These are phyloP conservation scores for Botryotinia narcissicola DNA, from an alignment of 2,329 filamentous ascomycete genomes.

Conservation along the genomic window DNA sequence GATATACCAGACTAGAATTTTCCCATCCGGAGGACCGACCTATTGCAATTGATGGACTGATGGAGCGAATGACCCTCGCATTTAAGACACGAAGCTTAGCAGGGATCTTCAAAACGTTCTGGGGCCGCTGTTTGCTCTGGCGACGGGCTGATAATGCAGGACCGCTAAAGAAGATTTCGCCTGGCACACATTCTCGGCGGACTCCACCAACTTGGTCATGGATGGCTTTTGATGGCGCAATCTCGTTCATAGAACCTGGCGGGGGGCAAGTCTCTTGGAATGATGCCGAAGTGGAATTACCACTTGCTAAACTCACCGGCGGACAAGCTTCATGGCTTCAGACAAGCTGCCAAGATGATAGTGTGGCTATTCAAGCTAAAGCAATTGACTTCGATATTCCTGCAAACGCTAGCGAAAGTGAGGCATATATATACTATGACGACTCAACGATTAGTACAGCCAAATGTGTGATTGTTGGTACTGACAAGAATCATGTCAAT, in stretches of 20 bases:
- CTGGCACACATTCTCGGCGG: neutral
- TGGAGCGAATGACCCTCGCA: neutral
- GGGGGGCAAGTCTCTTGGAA: neutral
- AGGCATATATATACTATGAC: neutral
- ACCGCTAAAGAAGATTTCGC: neutral
- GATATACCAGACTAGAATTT: neutral
- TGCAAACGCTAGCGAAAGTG: neutral
- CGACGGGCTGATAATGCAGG: neutral
- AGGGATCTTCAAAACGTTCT: slow-evolving; percentile 13
- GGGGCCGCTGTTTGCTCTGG: slow-evolving; percentile 15
- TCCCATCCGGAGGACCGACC: neutral
- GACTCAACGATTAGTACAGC: neutral
- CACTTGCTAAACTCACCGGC: neutral
- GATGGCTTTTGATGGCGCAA: slow-evolving; percentile 17
- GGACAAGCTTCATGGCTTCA: slow-evolving; percentile 9
- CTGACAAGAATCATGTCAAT: neutral
- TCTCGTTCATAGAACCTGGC: slow-evolving; percentile 9
- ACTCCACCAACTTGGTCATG: slow-evolving; percentile 14
- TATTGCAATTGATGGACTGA: slow-evolving; percentile 11
- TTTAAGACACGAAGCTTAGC: slow-evolving; percentile 9
- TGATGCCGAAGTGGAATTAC: neutral
- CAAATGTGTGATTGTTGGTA: slow-evolving; percentile 6
- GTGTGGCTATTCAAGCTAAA: slow-evolving; percentile 1
- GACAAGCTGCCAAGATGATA: neutral
- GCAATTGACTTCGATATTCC: neutral